Evolutionary conservation across 768 basidiomycete genomes (phyloP).

Genomic region (Xerocomus potaroensis): DNA sequence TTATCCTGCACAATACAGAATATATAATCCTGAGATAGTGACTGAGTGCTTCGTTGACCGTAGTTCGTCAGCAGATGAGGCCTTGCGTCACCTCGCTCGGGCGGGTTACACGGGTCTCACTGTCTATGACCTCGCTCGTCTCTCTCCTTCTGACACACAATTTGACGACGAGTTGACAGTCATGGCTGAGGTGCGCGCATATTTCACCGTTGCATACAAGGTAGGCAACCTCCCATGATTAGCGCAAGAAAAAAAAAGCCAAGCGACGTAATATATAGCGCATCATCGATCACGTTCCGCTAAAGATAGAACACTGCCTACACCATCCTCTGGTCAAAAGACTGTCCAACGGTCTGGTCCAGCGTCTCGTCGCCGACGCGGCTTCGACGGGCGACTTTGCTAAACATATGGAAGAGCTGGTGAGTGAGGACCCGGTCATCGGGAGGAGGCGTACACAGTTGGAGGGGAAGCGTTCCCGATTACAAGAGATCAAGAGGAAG

Average conservation of each 20-base stretch:
- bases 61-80: constrained; percentile 2
- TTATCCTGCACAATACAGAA: neutral
- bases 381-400: constrained; percentile 8
- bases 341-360: constrained; percentile 35
- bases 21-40: neutral
- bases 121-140: constrained; percentile 23
- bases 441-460: constrained; percentile 35
- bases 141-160: constrained; percentile 19
- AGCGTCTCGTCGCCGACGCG: constrained; percentile 26
- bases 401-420: constrained; percentile 36
- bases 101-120: constrained; percentile 24
- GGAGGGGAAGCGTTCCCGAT: constrained; percentile 28
- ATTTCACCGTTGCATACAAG: constrained; percentile 53
- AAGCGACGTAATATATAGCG: constrained; percentile 34
- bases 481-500: constrained; percentile 39
- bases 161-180: constrained; percentile 44
- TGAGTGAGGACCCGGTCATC: constrained; percentile 42
- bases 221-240: constrained; percentile 26
- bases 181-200: constrained; percentile 54
- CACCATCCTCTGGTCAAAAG: constrained; percentile 36
- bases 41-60: too few species aligned
- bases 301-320: constrained; percentile 44
- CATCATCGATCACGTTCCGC: constrained; percentile 50
- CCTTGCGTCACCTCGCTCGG: constrained; percentile 28
- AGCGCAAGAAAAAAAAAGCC: neutral